Evolutionary conservation across 352 stramenopile genomes (phyloP).

Genomic region (Globisporangium ultimum): DNA sequence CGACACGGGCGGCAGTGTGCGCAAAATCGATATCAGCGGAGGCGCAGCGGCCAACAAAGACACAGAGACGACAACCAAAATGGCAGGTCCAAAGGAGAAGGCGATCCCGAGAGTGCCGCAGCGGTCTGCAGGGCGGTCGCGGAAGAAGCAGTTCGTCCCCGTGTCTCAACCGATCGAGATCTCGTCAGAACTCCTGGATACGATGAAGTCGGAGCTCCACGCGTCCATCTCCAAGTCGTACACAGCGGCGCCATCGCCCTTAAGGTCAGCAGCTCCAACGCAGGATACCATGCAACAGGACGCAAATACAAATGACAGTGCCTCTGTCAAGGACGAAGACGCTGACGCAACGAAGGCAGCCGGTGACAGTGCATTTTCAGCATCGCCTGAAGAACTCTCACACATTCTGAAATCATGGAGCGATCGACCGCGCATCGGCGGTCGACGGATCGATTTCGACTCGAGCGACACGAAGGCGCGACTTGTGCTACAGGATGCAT

Average conservation of each 20-base stretch:
- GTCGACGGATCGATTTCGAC: constrained; percentile 59
- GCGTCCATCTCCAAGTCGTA: constrained; percentile 31
- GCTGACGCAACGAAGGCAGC: neutral
- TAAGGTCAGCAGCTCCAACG: neutral
- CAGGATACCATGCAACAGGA: neutral
- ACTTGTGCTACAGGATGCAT: constrained; percentile 65
- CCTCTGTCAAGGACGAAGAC: constrained; percentile 8
- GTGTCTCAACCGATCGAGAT: constrained; percentile 53
- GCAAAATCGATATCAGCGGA: constrained; percentile 14
- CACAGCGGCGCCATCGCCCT: constrained; percentile 6
- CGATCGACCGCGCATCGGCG: constrained; percentile 37
- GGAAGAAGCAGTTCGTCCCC: constrained; percentile 40
- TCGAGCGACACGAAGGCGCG: constrained; percentile 75
- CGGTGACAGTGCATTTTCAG: neutral
- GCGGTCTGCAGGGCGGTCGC: constrained; percentile 11
- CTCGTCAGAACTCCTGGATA: constrained; percentile 53
- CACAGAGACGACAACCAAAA: constrained; percentile 8
- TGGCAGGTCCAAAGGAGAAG: constrained; percentile 25
- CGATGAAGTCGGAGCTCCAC: constrained; percentile 67
- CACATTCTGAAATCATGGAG: constrained; percentile 45
- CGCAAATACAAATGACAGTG: neutral
- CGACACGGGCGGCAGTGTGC: constrained; percentile 9
- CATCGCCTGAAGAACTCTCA: no score
- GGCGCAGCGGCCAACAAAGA: neutral
- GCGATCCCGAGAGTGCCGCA: constrained; percentile 32